Conservation (phyloP, 306 rosid genomes). For the Lathyrus sativus region DNA sequence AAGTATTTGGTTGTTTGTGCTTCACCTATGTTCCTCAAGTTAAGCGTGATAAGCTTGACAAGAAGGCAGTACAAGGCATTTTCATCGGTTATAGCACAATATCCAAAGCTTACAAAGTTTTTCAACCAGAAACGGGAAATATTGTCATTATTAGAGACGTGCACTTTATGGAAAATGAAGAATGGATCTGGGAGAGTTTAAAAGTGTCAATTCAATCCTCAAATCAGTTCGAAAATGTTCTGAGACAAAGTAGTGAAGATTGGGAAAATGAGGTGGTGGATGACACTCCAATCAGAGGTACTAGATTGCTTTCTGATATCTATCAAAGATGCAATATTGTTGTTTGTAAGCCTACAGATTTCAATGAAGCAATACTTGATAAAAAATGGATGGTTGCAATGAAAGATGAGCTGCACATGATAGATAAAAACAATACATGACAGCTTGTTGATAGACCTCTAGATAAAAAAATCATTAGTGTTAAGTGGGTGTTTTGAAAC, state of each 20-base stretch:
- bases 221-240: no score
- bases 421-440: not conserved
- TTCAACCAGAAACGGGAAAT: not conserved
- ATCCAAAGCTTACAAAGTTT: not conserved
- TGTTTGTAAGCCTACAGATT: not conserved
- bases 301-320: not conserved
- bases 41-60: not conserved
- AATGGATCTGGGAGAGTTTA: not conserved
- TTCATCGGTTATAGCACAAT: not conserved
- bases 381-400: constrained; percentile 1
- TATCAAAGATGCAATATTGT: not conserved
- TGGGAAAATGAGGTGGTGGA: not conserved
- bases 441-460: not conserved
- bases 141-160: not conserved
- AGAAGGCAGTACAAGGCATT: not conserved
- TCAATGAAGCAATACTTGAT: not conserved
- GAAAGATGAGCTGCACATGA: not conserved
- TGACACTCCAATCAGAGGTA: not conserved
- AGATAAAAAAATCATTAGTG: not conserved
- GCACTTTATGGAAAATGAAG: not conserved
- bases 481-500: not conserved
- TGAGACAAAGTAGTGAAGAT: not conserved
- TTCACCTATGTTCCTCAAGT: not conserved
- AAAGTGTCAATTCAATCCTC: no score
- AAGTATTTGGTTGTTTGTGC: not conserved